Conservation (phyloP, 257 asterid genomes). For the Gentiana straminea region DNA sequence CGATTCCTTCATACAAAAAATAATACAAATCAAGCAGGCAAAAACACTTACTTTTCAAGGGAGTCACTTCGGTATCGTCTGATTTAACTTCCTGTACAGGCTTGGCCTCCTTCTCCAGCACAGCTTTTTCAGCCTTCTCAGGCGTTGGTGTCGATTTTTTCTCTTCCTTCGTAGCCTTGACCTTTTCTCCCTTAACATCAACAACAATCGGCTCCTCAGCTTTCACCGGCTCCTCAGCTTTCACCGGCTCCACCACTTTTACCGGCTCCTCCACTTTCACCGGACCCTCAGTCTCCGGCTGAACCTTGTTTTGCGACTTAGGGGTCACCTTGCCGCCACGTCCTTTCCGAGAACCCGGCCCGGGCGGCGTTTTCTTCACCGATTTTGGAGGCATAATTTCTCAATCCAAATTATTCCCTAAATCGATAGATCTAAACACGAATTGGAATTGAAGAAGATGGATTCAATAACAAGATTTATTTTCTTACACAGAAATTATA, state of each 20-base stretch:
- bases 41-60: slow-evolving; percentile 23
- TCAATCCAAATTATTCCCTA: too few species aligned
- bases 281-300: slow-evolving; percentile 20
- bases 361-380: slow-evolving; percentile 56
- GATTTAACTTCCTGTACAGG: slow-evolving; percentile 4
- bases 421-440: too few species aligned
- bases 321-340: slow-evolving; percentile 36
- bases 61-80: slow-evolving; percentile 14
- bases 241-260: slow-evolving; percentile 16
- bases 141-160: too few species aligned
- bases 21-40: background rate
- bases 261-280: slow-evolving; percentile 26
- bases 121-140: slow-evolving; percentile 3
- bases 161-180: slow-evolving; percentile 14
- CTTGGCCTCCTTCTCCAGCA: slow-evolving; percentile 6
- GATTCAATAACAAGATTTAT: too few species aligned
- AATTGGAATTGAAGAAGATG: too few species aligned
- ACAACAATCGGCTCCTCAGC: slow-evolving; percentile 11
- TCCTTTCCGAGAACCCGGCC: slow-evolving; percentile 65
- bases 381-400: slow-evolving; percentile 60
- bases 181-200: slow-evolving; percentile 7
- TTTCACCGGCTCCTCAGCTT: slow-evolving; percentile 12
- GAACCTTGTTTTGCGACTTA: slow-evolving; percentile 3
- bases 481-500: too few species aligned
- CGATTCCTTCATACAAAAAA: background rate